A percentile compares a stretch with the other conserved stretches of the same genome.
These are phyloP conservation scores for Nannochloropsis salina DNA, from an alignment of 108 stramenopile species.

Conservation along the genomic window DNA sequence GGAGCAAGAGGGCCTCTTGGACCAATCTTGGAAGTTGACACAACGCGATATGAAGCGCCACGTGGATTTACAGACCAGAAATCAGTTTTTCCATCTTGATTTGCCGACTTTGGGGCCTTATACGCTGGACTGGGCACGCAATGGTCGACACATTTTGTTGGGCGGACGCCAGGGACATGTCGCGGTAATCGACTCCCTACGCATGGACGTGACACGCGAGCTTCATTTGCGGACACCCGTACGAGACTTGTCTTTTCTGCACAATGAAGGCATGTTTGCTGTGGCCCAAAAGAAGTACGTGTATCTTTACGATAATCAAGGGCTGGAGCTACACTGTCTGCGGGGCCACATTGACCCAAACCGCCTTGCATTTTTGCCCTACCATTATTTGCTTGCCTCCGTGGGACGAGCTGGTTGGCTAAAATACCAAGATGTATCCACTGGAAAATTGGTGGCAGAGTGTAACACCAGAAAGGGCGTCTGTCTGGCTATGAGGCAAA, in stretches of 20 bases:
- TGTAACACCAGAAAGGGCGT: constrained; percentile 71
- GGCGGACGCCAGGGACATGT: constrained; percentile 50
- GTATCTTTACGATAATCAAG: constrained; percentile 88
- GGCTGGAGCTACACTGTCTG: constrained; percentile 87
- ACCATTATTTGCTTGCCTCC: constrained; percentile 89
- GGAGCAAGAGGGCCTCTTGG: constrained; percentile 57
- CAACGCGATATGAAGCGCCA: constrained; percentile 47
- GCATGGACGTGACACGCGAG: constrained; percentile 44
- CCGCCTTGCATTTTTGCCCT: constrained; percentile 83
- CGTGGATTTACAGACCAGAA: constrained; percentile 49
- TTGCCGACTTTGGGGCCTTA: constrained; percentile 59
- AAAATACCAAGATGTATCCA: constrained; percentile 89
- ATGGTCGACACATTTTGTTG: constrained; percentile 56
- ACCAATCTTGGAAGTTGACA: constrained; percentile 55
- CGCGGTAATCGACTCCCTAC: constrained; percentile 41
- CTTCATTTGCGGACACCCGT: constrained; percentile 63
- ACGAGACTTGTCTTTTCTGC: constrained; percentile 83
- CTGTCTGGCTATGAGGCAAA: constrained; percentile 72
- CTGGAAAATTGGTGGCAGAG: constrained; percentile 75
- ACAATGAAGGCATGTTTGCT: constrained; percentile 83
- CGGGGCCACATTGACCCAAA: constrained; percentile 69
- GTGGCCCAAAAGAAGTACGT: constrained; percentile 89
- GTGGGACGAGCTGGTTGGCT: constrained; percentile 74
- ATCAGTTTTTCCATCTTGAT: constrained; percentile 50
- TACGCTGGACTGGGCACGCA: constrained; percentile 47